Percentiles rank a stretch among this genome's conserved stretches.
phyloP scores from a whole-genome alignment of 2,329 filamentous ascomycete species.

The Microsporum canis region DNA sequence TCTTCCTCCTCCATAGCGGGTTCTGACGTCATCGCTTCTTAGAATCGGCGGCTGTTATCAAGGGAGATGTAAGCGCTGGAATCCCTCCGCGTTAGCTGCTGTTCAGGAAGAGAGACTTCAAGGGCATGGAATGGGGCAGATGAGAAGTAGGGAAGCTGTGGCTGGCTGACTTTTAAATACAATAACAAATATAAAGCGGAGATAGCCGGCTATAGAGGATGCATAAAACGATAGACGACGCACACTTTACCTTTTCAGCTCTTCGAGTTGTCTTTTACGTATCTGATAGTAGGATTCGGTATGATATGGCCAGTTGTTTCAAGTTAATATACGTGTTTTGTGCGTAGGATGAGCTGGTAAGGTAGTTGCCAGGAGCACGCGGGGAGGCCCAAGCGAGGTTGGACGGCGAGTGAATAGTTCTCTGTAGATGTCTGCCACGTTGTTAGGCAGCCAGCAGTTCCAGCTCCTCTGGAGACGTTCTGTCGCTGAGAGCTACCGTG shows the following conservation, averaged over 20 bases:
- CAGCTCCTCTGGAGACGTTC: not conserved
- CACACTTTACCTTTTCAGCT: too few species aligned
- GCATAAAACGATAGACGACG: too few species aligned
- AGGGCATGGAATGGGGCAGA: not conserved
- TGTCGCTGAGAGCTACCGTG: not conserved
- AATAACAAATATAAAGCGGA: not conserved
- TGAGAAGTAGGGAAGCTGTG: not conserved
- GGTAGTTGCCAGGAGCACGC: not conserved
- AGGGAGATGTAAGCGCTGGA: not conserved
- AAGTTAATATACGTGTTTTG: not conserved
- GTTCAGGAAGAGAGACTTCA: not conserved
- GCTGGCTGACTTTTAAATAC: not conserved
- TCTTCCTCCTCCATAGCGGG: conserved; percentile 23
- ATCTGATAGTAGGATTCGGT: too few species aligned
- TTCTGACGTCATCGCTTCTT: conserved; percentile 11
- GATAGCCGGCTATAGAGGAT: not conserved
- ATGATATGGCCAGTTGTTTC: not conserved
- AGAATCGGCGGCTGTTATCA: not conserved
- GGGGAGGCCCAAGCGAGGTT: not conserved
- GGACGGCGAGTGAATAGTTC: not conserved
- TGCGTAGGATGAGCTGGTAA: not conserved
- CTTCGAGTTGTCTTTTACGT: too few species aligned
- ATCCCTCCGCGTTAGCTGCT: not conserved
- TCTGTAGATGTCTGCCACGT: not conserved
- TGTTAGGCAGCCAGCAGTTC: not conserved